These are phyloP conservation scores for Gastrodia elata DNA, from an alignment of 106 monocot genomes.

Conservation along the genomic window DNA sequence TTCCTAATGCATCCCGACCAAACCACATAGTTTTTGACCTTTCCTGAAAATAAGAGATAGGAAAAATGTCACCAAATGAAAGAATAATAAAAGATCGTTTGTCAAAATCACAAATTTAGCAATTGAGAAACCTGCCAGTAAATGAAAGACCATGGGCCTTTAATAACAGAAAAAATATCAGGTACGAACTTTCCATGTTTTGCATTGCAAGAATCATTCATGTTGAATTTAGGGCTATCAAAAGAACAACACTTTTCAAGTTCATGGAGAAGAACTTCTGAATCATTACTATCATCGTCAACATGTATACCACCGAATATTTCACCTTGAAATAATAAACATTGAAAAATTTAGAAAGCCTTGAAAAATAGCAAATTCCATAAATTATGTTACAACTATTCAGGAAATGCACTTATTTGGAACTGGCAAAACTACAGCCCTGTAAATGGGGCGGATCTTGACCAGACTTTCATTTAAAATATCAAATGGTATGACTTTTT, in stretches of 20 bases:
- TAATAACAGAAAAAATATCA: conserved; percentile 68
- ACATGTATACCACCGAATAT: conserved; percentile 87
- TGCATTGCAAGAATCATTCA: conserved; percentile 15
- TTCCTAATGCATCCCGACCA: conserved; percentile 93
- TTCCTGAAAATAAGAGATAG: conserved; percentile 22
- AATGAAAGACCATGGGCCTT: conserved; percentile 83
- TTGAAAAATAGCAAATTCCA: not conserved
- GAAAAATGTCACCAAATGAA: not conserved
- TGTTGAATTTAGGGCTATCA: conserved; percentile 12
- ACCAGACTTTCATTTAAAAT: no score
- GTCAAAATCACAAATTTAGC: not conserved
- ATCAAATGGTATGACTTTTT: no score
- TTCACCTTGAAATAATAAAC: conserved; percentile 48
- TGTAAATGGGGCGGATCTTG: no score
- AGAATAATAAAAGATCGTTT: not conserved
- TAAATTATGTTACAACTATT: not conserved
- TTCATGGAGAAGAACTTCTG: conserved; percentile 48
- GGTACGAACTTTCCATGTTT: conserved; percentile 36
- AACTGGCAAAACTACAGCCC: no score
- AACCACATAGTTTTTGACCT: conserved; percentile 80
- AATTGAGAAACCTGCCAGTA: conserved; percentile 66
- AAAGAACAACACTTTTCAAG: conserved; percentile 43
- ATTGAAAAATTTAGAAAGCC: not conserved
- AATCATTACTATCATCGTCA: conserved; percentile 52
- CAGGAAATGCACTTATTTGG: not conserved